These are phyloP conservation scores for Zychaea mexicana DNA, from an alignment of 371 early-diverging fungal genomes.

Conservation along the genomic window DNA sequence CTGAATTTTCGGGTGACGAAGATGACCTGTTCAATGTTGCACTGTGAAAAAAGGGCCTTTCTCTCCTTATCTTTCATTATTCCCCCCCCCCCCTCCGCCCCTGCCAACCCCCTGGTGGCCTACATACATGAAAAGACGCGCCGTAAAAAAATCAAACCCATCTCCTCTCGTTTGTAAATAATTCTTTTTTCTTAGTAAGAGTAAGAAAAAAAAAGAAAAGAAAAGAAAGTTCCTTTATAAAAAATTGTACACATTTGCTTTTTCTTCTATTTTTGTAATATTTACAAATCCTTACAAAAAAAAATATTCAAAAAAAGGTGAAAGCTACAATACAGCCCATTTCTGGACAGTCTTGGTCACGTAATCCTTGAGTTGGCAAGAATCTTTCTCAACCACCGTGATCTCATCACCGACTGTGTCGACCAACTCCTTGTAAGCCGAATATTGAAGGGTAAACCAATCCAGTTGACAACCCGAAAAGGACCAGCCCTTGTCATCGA, in stretches of 20 bases:
- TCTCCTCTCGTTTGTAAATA: background rate
- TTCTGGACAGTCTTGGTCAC: conserved; percentile 15
- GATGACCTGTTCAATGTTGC: conserved; percentile 2
- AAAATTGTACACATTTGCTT: too few species aligned
- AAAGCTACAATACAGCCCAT: conserved; percentile 18
- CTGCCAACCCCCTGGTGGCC: too few species aligned
- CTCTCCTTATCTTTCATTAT: background rate
- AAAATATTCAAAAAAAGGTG: background rate
- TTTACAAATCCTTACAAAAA: background rate
- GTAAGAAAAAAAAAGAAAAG: background rate
- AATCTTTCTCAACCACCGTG: conserved; percentile 10
- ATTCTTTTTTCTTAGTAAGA: background rate
- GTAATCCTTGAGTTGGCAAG: conserved; percentile 28
- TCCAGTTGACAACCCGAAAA: conserved; percentile 36
- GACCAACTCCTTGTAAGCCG: conserved; percentile 18
- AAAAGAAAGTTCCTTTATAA: background rate
- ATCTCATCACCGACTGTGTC: conserved; percentile 16
- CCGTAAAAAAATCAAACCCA: background rate
- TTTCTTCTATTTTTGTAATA: background rate
- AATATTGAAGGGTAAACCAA: conserved; percentile 33
- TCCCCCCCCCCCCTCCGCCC: too few species aligned
- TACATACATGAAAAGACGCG: too few species aligned
- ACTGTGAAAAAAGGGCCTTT: background rate
- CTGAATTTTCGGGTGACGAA: conserved; percentile 13
- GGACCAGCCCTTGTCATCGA: conserved; percentile 45